Conservation (phyloP, 1,284 basidiomycete species). For the Austropuccinia psidii region DNA sequence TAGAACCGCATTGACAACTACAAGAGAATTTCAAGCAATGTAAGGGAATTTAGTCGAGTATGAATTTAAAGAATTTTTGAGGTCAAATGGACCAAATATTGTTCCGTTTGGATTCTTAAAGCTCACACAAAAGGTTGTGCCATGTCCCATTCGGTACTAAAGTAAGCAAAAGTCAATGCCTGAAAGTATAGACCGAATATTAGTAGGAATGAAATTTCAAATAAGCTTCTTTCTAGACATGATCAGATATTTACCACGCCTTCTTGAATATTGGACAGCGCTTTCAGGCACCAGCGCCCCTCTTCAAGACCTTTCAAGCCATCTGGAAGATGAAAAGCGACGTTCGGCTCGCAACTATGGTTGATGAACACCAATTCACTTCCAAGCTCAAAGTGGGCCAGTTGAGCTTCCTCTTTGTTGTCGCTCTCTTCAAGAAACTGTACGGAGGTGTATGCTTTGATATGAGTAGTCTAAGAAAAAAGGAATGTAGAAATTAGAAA, state of each 20-base stretch:
- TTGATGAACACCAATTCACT: constrained; percentile 62
- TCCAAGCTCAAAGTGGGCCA: constrained; percentile 56
- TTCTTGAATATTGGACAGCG: constrained; percentile 45
- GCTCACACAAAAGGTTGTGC: constrained; percentile 58
- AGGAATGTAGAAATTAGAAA: background rate
- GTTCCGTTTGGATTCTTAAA: too few relatives aligned
- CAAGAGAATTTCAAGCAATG: background rate
- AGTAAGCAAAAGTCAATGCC: constrained; percentile 58
- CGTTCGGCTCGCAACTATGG: constrained; percentile 60
- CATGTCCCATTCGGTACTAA: constrained; percentile 65
- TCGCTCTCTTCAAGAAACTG: constrained; percentile 45
- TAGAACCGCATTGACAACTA: constrained; percentile 18
- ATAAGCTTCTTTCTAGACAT: background rate
- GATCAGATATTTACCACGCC: constrained; percentile 49
- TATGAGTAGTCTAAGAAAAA: background rate
- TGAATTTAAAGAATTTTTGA: background rate
- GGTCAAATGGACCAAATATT: background rate
- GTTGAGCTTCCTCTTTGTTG: background rate
- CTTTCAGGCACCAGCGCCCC: constrained; percentile 51
- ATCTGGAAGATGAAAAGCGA: constrained; percentile 53
- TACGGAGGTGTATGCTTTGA: constrained; percentile 11
- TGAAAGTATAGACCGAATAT: background rate
- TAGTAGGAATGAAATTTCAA: background rate
- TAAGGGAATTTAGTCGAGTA: background rate
- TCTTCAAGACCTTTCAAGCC: constrained; percentile 47